phyloP scores from a whole-genome alignment of 2,329 filamentous ascomycete species.

The Microdochium paspali region DNA sequence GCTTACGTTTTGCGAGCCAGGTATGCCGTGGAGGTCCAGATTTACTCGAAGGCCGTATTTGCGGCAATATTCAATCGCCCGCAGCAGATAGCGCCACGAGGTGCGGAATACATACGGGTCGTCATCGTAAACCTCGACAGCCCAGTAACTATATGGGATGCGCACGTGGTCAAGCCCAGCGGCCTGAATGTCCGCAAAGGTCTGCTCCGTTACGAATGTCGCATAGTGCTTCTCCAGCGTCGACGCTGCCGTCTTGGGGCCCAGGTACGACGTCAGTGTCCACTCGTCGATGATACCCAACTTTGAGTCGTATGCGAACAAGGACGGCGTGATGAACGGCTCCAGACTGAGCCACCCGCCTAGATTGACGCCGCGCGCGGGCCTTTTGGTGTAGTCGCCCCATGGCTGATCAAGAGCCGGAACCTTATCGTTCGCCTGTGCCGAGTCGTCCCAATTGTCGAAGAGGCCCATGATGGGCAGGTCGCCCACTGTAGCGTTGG shows the following conservation, averaged over 20 bases:
- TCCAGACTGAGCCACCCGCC: slow-evolving; percentile 93
- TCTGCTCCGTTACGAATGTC: slow-evolving; percentile 74
- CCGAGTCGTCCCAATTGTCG: slow-evolving; percentile 76
- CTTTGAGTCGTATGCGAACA: slow-evolving; percentile 61
- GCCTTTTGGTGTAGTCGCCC: slow-evolving; percentile 65
- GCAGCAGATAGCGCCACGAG: slow-evolving; percentile 86
- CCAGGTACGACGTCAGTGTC: slow-evolving; percentile 65
- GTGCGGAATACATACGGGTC: slow-evolving; percentile 85
- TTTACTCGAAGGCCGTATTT: slow-evolving; percentile 90
- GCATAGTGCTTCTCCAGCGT: slow-evolving; percentile 89
- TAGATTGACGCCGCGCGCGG: slow-evolving; percentile 83
- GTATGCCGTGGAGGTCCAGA: slow-evolving; percentile 83
- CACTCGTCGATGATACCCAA: slow-evolving; percentile 79
- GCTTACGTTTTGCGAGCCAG: slow-evolving; percentile 70
- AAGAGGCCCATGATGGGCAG: slow-evolving; percentile 88
- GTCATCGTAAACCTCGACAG: slow-evolving; percentile 70
- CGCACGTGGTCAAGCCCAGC: slow-evolving; percentile 95
- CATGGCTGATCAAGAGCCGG: slow-evolving; percentile 68
- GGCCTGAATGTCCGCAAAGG: slow-evolving; percentile 73
- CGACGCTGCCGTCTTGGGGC: slow-evolving; percentile 48
- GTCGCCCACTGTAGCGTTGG: slow-evolving; percentile 70
- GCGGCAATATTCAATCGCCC: slow-evolving; percentile 86
- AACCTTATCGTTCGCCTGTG: slow-evolving; percentile 68
- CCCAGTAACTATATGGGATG: slow-evolving; percentile 94
- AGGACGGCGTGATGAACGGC: slow-evolving; percentile 88